Percentiles rank a stretch among this genome's conserved stretches.
Evolutionary conservation across 192 early-diverging fungal genomes (phyloP).

Genomic region (Podila verticillata): DNA sequence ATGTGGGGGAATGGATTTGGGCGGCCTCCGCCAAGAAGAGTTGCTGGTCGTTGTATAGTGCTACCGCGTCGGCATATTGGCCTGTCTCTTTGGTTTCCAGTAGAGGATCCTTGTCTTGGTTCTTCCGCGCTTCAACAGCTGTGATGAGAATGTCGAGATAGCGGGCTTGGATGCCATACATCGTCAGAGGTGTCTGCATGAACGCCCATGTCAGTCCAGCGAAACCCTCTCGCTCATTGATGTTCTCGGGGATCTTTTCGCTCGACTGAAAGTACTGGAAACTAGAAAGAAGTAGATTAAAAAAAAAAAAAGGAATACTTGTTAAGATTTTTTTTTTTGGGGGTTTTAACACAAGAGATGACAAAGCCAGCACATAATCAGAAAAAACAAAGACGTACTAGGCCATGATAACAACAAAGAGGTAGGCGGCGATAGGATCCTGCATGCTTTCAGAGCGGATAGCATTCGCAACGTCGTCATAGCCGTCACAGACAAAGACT

Average conservation of each 20-base stretch:
- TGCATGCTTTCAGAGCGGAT: slow-evolving; percentile 14
- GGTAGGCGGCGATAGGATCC: slow-evolving; percentile 13
- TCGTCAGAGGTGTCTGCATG: slow-evolving; percentile 1
- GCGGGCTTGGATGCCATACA: slow-evolving; percentile 11
- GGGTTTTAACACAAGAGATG: no score
- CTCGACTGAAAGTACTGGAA: slow-evolving; percentile 1
- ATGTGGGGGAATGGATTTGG: slow-evolving; percentile 2
- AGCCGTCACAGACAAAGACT: slow-evolving; percentile 7
- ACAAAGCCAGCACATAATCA: no score
- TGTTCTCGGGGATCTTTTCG: slow-evolving; percentile 2
- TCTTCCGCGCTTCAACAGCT: slow-evolving; percentile 22
- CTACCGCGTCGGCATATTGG: slow-evolving; percentile 11
- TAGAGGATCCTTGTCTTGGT: slow-evolving; percentile 4
- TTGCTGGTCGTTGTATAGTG: slow-evolving; percentile 3
- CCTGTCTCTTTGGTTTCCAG: slow-evolving; percentile 2
- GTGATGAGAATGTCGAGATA: slow-evolving; percentile 15
- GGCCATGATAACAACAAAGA: slow-evolving; percentile 10
- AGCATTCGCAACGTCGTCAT: slow-evolving; percentile 8
- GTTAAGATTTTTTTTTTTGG: no score
- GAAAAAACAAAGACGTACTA: slow-evolving; percentile 3
- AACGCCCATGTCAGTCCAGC: slow-evolving; percentile 5
- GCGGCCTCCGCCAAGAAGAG: slow-evolving; percentile 9
- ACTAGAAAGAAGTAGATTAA: background rate
- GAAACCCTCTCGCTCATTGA: slow-evolving; percentile 19
- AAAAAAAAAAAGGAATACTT: no score